Conservation (phyloP, 306 rosid genomes). For the Abrus pulchellus region DNA sequence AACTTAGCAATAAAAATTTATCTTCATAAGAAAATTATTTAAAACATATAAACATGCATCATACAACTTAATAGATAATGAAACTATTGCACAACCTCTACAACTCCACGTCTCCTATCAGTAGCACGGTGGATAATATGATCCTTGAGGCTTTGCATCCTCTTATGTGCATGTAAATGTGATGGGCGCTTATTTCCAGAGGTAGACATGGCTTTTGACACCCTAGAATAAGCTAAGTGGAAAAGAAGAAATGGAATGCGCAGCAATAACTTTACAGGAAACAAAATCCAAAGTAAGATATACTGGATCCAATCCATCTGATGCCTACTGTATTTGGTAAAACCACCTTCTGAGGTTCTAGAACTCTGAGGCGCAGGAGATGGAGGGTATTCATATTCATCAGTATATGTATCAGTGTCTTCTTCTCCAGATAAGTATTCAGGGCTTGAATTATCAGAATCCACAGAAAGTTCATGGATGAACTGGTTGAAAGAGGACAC, state of each 20-base stretch:
- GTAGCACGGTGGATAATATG: slow-evolving; percentile 79
- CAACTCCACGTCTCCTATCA: slow-evolving; percentile 91
- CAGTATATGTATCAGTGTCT: slow-evolving; percentile 68
- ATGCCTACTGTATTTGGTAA: slow-evolving; percentile 51
- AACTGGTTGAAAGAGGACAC: slow-evolving; percentile 93
- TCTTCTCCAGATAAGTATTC: slow-evolving; percentile 77
- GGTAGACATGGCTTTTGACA: slow-evolving; percentile 42
- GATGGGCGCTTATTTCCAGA: slow-evolving; percentile 50
- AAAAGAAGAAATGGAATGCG: slow-evolving; percentile 62
- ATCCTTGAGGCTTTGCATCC: slow-evolving; percentile 70
- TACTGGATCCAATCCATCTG: slow-evolving; percentile 61
- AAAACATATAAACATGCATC: slow-evolving; percentile 11
- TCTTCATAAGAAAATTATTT: not conserved
- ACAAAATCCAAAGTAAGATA: slow-evolving; percentile 66
- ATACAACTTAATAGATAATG: slow-evolving; percentile 20
- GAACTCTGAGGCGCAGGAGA: slow-evolving; percentile 78
- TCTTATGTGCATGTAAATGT: slow-evolving; percentile 54
- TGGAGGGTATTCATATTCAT: slow-evolving; percentile 59
- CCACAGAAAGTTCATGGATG: slow-evolving; percentile 88
- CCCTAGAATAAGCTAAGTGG: slow-evolving; percentile 45
- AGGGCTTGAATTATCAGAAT: slow-evolving; percentile 75
- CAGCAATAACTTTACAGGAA: slow-evolving; percentile 66
- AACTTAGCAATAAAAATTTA: slow-evolving; percentile 37
- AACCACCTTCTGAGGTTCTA: slow-evolving; percentile 64
- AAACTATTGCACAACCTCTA: slow-evolving; percentile 69